Evolutionary conservation across 169 alveolate species (phyloP), one percentile per base, ranked within the genome.

Genomic region (Plasmodium vivax): DNA sequence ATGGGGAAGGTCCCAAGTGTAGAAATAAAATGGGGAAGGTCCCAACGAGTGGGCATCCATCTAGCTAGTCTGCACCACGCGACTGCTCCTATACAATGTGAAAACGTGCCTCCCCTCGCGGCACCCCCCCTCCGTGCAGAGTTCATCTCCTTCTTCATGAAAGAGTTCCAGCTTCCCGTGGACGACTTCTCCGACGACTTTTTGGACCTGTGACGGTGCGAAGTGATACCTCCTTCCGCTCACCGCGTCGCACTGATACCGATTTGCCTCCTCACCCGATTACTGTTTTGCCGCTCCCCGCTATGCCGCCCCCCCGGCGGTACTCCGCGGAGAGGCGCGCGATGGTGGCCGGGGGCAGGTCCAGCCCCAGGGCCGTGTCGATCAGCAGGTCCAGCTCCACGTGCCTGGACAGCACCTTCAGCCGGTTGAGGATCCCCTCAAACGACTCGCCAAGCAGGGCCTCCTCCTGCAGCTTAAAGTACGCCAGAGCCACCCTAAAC

Each of bases 141-240:
- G 14, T 85, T 85, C 62, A 27, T 85, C 16, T 85, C 93, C 30
- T 85, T 85, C 62, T 85, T 85, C 36, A 75, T 77, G 38, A 62
- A 74, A 3, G 93, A 85, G 34, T 85, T 85, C 47, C 38, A 43
- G 3, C 68, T 85, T 54, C 54, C 93, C 36, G 9, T 75, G 3
- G 87, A 85, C 73, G 85, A 77, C 58, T 85, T 85, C 80, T 75
- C 93, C 1, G 93, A 85, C 32, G 93, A 85, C 32, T 85, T 85
- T 16, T 5, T 85, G 62, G 93, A 85, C 43, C 80, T 85, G 27
- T 85, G 68, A 85, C 38, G 34, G 54, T 80, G 38, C 30, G 43
- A 80, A 14, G 32, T 0, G 27, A 23, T 23, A 9, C 54, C 36
- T 38, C 58, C 3, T 5, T 47, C 58, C 58, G 12, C 27, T 47